Evolutionary conservation across 2,329 filamentous ascomycete genomes (phyloP), one percentile per base, ranked within the genome.

Genomic region (Alternaria ventricosa): DNA sequence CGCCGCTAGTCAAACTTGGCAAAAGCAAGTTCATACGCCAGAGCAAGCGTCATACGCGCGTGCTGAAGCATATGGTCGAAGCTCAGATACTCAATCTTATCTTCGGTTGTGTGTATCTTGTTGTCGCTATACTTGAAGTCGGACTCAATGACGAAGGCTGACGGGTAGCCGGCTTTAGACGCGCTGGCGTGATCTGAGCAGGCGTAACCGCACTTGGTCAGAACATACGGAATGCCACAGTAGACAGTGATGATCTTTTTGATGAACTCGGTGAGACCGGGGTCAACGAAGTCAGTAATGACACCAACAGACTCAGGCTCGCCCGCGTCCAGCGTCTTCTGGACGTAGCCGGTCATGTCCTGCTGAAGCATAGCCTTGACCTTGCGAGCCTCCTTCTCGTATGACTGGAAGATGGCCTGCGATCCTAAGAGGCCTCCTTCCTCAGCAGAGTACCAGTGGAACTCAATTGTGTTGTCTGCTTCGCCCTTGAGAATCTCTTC

Each of bases 281-380:
- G 84, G 78, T 97, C 92, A 47, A 98, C 95, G 73, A 87, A 97
- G 81, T 98, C 95, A 5, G 92, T 94, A 74, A 98, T 97, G 55
- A 98, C 92, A 46, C 95, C 95, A 3, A 98, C 92, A 49, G 89
- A 91, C 84, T 97, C 95, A 6, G 89, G 87, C 80, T 92, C 86
- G 63, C 94, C 94, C 4, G 92, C 90, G 69, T 96, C 92, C 20
- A 96, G 82, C 0, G 94, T 97, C 74, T 90, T 90, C 78, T 94
- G 89, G 6, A 94, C 87, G 78, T 91, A 97, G 18, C 95, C 95
- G 2, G 78, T 79, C 95, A 98, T 98, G 81, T 98, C 95, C 82
- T 98, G 95, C 83, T 98, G 95, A 58, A 98, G 87, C 96, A 98
- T 98, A 33, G 95, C 95, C 83, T 95, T 96, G 79, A 98, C 87